Evolutionary conservation across 805 yeast genomes (phyloP), one percentile per base, ranked within the genome.

Genomic region (Metschnikowia chrysomelidarum): DNA sequence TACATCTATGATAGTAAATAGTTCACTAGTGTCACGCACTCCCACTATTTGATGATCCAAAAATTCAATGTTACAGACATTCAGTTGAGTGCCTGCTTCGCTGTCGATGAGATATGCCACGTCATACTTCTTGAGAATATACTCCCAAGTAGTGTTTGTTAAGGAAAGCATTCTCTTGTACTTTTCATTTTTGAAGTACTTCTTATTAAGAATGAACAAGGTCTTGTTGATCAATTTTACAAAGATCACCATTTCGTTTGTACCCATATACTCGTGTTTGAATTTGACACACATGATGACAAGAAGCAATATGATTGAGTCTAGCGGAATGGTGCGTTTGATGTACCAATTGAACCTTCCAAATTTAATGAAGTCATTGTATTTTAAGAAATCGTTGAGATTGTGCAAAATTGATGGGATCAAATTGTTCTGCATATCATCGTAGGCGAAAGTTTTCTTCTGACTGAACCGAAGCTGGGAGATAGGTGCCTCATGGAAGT

Each of bases 311-410:
- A 76, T 71, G 11, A 78, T 66, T 6, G 80, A 75, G 53, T 78
- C 82, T 33, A 77, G 61, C 3, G 84, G 84, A 30, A 78, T 68
- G n/a, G 76, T 74, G 28, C 80, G 62, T 48, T 77, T 71, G 31
- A 77, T 65, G 43, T 76, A 78, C 83, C 83, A 78, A 46, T 77
- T 78, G 53, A 63, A 78, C 37, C 70, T 67, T 5, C 76, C 76
- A 50, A 70, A 74, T 32, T 71, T 67, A 38, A 70, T 67, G 46
- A 73, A 73, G 43, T 75, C 73, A 38, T 72, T 71, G 43, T 73
- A 68, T 50, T 72, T 70, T 40, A 74, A 55, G 47, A 77, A 78
- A 40, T 75, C 76, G 46, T 73, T 73, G 43, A 78, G 56, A 44
- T 75, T 76, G 46, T 78, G 82, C 28, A 78, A 49, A 8, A 78